Base-by-base conservation (phyloP, 1,284 basidiomycete species). In the Coniferiporia sulphurascens region DNA sequence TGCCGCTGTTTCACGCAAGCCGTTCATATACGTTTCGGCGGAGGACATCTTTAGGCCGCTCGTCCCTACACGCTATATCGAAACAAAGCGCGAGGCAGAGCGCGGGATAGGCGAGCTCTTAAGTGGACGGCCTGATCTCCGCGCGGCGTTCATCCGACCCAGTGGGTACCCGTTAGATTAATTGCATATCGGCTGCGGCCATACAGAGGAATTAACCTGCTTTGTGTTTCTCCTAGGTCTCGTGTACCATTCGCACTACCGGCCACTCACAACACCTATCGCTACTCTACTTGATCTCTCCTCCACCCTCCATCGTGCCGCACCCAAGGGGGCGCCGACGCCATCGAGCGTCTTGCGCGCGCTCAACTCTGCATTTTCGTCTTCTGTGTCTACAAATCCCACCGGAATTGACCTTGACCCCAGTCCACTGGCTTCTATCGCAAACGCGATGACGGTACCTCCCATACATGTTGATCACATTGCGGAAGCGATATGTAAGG, bases 381-480 rank as follows among this genome's bases (percentile, higher is more conserved):
- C 58, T 27, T 35, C 32, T 6, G 19, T 46, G 43, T 62, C 64
- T 59, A 65, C 67, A 53, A 65, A 51, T 46, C 68, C 53, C 59
- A 68, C n/a, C 32, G 53, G 35, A 13, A 48, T 60, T 61, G 71
- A 68, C 17, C 66, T 70, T n/a, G 57, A 66, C 55, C 66, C 74
- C 38, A 83, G 85, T 22, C 69, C 81, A 9, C 72, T 86, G 34
- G 79, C 86, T 41, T 86, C 91, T 1, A 74, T 98, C 35, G 85
- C 91, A 3, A 86, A 89, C 58, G 85, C 89, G 21, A 72, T 96
- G 61, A 83, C 82, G 10, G 88, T 89, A 56, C 92, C 89, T 27
- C 95, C 97, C 0, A 85, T 99, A 51, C 96, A 99, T 69, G 93
- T 98, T 27, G 96, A 99, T 67, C 94, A 96, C 62, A 93, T 99